phyloP scores from a whole-genome alignment of 208 protist genomes.

The Lotmaria passim region DNA sequence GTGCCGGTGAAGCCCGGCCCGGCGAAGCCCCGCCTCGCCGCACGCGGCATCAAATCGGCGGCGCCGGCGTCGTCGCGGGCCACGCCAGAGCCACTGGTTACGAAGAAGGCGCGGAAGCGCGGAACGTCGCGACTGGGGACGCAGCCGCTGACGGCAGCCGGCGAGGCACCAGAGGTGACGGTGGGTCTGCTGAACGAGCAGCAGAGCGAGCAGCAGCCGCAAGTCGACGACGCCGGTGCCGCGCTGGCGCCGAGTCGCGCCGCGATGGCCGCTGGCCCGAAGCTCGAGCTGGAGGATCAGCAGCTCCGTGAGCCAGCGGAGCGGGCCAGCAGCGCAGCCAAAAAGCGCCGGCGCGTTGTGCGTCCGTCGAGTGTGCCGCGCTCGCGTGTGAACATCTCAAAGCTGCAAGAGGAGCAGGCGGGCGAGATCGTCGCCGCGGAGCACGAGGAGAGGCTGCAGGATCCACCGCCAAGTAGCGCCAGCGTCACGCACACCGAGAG shows the following conservation, averaged over 20 bases:
- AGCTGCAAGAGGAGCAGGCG: constrained; percentile 22
- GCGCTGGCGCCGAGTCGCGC: constrained; percentile 5
- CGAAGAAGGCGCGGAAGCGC: constrained; percentile 29
- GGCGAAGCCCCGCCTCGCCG: constrained; percentile 13
- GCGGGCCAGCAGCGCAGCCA: not conserved
- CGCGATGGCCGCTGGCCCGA: constrained; percentile 7
- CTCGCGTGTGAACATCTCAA: constrained; percentile 29
- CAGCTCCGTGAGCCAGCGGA: not conserved
- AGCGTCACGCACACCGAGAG: constrained; percentile 2
- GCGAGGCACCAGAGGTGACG: constrained; percentile 39
- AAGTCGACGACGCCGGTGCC: not conserved
- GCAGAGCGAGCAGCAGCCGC: constrained; percentile 11
- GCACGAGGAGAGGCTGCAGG: constrained; percentile 12
- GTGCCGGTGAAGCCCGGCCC: constrained; percentile 11
- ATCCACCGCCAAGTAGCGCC: not conserved
- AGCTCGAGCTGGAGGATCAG: constrained; percentile 22
- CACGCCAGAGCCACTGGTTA: constrained; percentile 17
- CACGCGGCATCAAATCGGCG: constrained; percentile 8
- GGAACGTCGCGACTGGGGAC: constrained; percentile 21
- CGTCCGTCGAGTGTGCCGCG: constrained; percentile 10
- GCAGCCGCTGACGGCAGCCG: constrained; percentile 18
- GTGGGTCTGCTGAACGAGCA: constrained; percentile 33
- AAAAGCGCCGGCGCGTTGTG: constrained; percentile 14
- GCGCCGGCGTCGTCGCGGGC: not conserved
- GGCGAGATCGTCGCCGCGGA: constrained; percentile 19